A percentile compares a stretch with the other conserved stretches of the same genome.
These are phyloP conservation scores for Linderniella brevidens DNA, from an alignment of 257 asterid species.

Conservation along the genomic window DNA sequence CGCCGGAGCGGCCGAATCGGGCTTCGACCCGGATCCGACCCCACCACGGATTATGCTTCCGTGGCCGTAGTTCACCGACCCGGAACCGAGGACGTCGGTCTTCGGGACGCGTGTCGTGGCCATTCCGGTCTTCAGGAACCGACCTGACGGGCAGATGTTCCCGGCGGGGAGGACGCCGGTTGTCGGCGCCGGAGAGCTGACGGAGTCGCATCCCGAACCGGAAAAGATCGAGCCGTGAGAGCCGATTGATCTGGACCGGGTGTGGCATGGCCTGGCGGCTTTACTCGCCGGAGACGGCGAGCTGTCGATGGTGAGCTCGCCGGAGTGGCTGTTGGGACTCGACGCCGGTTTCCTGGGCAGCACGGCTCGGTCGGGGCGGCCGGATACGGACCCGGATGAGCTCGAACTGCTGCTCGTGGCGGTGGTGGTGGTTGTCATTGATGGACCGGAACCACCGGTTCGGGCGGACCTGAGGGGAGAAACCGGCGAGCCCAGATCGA, in stretches of 20 bases:
- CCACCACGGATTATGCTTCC: conserved; percentile 64
- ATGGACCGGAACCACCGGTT: conserved; percentile 18
- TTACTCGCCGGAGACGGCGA: conserved; percentile 15
- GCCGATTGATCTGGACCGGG: conserved; percentile 20
- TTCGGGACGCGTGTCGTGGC: conserved; percentile 20
- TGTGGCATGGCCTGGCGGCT: conserved; percentile 17
- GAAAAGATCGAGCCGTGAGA: conserved; percentile 16
- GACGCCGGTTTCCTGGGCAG: conserved; percentile 21
- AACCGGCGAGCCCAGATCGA: conserved; percentile 46
- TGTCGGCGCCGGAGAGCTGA: conserved; percentile 21
- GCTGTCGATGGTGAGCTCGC: conserved; percentile 43
- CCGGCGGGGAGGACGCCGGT: conserved; percentile 37
- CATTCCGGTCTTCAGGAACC: conserved; percentile 38
- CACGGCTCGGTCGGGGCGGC: conserved; percentile 12
- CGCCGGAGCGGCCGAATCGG: conserved; percentile 19
- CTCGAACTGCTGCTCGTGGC: conserved; percentile 50
- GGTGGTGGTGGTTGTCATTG: conserved; percentile 10
- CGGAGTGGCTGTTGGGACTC: conserved; percentile 29
- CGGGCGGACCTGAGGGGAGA: conserved; percentile 36
- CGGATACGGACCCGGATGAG: conserved; percentile 54
- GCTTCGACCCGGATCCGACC: conserved; percentile 14
- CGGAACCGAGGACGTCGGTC: conserved; percentile 37
- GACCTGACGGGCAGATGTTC: conserved; percentile 59
- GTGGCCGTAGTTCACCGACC: conserved; percentile 47
- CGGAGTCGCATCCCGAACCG: conserved; percentile 18